These are phyloP conservation scores for Penicillium diatomitis DNA, from an alignment of 495 filamentous ascomycete genomes.

Conservation along the genomic window DNA sequence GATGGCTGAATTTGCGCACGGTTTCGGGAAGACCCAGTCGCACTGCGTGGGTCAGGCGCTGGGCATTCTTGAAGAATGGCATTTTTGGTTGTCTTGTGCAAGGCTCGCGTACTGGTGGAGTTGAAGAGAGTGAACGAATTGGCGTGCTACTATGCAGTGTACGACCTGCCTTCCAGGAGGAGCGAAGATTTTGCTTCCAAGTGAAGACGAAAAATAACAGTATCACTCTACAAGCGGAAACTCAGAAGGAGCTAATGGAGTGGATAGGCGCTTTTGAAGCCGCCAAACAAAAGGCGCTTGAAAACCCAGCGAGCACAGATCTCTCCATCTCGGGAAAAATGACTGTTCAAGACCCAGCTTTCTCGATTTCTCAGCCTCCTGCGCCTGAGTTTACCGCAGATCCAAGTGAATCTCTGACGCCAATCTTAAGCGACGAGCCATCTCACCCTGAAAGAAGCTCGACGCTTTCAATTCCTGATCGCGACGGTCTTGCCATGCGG, in stretches of 20 bases:
- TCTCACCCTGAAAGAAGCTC: slow-evolving; percentile 47
- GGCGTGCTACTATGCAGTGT: slow-evolving; percentile 90
- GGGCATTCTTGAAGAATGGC: slow-evolving; percentile 92
- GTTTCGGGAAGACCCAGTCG: slow-evolving; percentile 80
- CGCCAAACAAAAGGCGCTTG: slow-evolving; percentile 84
- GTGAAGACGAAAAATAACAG: slow-evolving; percentile 96
- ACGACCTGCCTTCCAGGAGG: slow-evolving; percentile 82
- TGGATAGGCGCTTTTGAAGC: slow-evolving; percentile 91
- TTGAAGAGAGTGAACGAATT: slow-evolving; percentile 92
- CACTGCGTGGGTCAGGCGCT: slow-evolving; percentile 78
- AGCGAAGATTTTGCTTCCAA: slow-evolving; percentile 94
- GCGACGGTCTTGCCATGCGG: slow-evolving; percentile 47
- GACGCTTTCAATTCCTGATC: slow-evolving; percentile 59
- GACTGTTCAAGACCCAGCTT: slow-evolving; percentile 64
- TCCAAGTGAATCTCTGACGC: slow-evolving; percentile 55
- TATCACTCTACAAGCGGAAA: slow-evolving; percentile 86
- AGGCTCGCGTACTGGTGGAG: slow-evolving; percentile 70
- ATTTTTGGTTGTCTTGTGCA: slow-evolving; percentile 96
- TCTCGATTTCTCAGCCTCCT: slow-evolving; percentile 80
- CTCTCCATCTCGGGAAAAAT: slow-evolving; percentile 48
- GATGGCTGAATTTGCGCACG: slow-evolving; percentile 82
- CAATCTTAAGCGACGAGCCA: slow-evolving; percentile 46
- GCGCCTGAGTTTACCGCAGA: slow-evolving; percentile 85
- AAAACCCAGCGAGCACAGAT: slow-evolving; percentile 59
- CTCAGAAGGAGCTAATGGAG: slow-evolving; percentile 76